Conservation (phyloP, 2,329 filamentous ascomycete genomes). For the Neonectria sp. region DNA sequence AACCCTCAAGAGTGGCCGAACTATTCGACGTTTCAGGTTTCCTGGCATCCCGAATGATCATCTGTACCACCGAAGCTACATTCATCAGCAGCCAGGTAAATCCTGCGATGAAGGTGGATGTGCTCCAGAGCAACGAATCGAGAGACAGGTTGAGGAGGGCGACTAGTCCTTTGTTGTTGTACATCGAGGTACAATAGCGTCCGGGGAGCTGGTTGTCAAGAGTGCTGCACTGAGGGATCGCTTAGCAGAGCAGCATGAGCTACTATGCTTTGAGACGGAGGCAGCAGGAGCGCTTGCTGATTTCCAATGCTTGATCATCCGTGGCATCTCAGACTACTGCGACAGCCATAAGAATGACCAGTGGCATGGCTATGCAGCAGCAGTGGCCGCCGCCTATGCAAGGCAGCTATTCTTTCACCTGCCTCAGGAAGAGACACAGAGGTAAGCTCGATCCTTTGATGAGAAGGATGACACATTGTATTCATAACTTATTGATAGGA, state of each 20-base stretch:
- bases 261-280: conserved; percentile 41
- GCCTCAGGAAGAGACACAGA: conserved; percentile 15
- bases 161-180: conserved; percentile 28
- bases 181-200: conserved; percentile 40
- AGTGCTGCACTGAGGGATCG: conserved; percentile 32
- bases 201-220: conserved; percentile 34
- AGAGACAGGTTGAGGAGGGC: conserved; percentile 22
- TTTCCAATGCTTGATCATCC: conserved; percentile 34
- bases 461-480: conserved; percentile 2
- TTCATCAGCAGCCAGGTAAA: conserved; percentile 13
- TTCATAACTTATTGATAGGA: conserved; percentile 1
- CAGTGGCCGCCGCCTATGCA: conserved; percentile 30
- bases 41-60: conserved; percentile 27
- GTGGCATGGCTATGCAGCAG: conserved; percentile 30
- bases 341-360: conserved; percentile 34
- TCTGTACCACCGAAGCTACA: conserved; percentile 25
- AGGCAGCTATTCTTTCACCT: conserved; percentile 35
- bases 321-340: conserved; percentile 38
- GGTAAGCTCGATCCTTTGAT: conserved; percentile 3
- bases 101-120: conserved; percentile 30
- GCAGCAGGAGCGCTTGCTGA: conserved; percentile 32
- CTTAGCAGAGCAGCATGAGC: conserved; percentile 20
- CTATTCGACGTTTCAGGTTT: conserved; percentile 21
- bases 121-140: conserved; percentile 20
- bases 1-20: conserved; percentile 5